phyloP scores from a whole-genome alignment of 331 rosid genomes.

The Saraca asoca region DNA sequence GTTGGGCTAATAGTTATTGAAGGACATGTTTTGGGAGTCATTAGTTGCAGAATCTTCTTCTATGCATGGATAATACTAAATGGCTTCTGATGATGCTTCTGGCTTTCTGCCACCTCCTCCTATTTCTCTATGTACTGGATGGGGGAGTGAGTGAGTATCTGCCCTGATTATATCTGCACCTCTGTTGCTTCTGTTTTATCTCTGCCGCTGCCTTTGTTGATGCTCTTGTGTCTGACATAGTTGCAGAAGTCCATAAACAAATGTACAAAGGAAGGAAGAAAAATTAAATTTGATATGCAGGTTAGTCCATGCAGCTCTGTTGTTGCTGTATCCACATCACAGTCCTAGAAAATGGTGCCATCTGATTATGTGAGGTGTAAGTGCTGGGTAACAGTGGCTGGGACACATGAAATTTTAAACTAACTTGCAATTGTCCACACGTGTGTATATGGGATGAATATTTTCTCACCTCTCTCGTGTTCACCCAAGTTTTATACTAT shows the following conservation, averaged over 20 bases:
- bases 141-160: constrained; percentile 48
- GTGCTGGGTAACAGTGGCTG: constrained; percentile 41
- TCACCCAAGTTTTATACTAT: too few species aligned
- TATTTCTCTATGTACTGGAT: constrained; percentile 43
- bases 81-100: constrained; percentile 50
- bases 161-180: constrained; percentile 84
- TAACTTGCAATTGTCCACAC: too few species aligned
- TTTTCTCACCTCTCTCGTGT: too few species aligned
- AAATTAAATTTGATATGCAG: constrained; percentile 42
- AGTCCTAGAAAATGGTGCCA: constrained; percentile 60
- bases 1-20: constrained; percentile 34
- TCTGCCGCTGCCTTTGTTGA: constrained; percentile 63
- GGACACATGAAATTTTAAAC: constrained; percentile 38
- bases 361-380: constrained; percentile 43
- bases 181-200: constrained; percentile 64
- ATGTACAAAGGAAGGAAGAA: constrained; percentile 34
- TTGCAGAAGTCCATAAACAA: constrained; percentile 60
- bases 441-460: too few species aligned
- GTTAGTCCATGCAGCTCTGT: constrained; percentile 51
- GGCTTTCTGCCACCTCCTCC: constrained; percentile 51
- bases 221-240: constrained; percentile 77
- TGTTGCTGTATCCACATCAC: constrained; percentile 56
- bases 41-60: constrained; percentile 51
- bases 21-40: constrained; percentile 37
- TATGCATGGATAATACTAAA: constrained; percentile 59